Conservation (phyloP, 2,329 filamentous ascomycete genomes). For the Phialophora tarda region DNA sequence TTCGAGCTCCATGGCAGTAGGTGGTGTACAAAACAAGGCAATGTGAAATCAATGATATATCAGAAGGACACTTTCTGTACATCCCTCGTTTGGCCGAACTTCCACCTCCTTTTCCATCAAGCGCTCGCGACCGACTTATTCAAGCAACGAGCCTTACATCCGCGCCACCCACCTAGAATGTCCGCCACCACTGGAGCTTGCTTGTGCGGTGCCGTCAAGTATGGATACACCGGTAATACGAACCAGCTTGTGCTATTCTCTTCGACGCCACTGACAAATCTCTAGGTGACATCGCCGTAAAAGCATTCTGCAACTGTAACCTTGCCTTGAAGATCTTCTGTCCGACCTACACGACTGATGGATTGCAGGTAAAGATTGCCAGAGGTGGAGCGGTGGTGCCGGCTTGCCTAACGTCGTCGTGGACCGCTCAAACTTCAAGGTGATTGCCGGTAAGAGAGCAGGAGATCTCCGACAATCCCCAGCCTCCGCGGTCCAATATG, state of each 20-base stretch:
- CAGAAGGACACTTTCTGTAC: not conserved
- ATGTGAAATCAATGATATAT: not conserved
- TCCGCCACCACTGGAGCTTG: slow-evolving; percentile 43
- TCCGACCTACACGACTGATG: not conserved
- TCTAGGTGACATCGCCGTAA: slow-evolving; percentile 50
- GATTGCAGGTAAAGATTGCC: slow-evolving; percentile 52
- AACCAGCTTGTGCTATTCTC: not conserved
- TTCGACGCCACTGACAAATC: slow-evolving; percentile 2
- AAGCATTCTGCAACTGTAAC: slow-evolving; percentile 59
- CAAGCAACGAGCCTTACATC: not conserved
- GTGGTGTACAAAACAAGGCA: not conserved
- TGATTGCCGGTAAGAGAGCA: slow-evolving; percentile 51
- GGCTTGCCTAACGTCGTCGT: slow-evolving; percentile 60
- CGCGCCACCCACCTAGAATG: not conserved
- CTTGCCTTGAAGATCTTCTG: not conserved
- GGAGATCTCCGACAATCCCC: too few relatives aligned
- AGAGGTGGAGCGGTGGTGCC: slow-evolving; percentile 58
- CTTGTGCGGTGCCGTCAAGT: slow-evolving; percentile 44
- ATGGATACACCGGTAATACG: slow-evolving; percentile 41
- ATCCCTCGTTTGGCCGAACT: not conserved
- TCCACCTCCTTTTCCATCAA: not conserved
- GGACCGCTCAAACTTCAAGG: slow-evolving; percentile 53
- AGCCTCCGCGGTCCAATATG: not conserved
- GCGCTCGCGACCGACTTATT: not conserved
- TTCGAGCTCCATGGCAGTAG: not conserved